Percentiles rank a stretch among this genome's conserved stretches.
These are phyloP conservation scores for Rubia balearica DNA, from an alignment of 305 asterid species.

Conservation along the genomic window DNA sequence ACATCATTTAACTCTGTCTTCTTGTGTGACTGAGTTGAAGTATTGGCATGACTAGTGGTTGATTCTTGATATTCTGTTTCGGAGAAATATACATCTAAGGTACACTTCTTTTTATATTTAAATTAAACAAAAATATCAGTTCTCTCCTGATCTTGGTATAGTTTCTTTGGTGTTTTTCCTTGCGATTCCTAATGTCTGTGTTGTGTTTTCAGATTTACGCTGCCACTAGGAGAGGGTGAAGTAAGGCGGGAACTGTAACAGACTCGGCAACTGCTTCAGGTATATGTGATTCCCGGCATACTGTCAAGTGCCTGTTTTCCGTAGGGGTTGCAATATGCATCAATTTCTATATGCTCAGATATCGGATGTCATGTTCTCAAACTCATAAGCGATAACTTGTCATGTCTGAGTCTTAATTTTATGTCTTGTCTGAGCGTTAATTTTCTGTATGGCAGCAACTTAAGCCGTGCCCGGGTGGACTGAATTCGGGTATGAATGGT, in stretches of 20 bases:
- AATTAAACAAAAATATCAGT: background rate
- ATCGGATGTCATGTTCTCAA: too few relatives aligned
- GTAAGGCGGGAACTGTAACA: background rate
- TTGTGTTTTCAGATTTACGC: background rate
- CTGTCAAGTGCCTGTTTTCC: too few relatives aligned
- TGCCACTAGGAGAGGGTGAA: background rate
- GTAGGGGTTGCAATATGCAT: too few relatives aligned
- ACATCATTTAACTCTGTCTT: constrained; percentile 34
- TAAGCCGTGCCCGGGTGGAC: too few relatives aligned
- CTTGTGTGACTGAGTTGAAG: constrained; percentile 66
- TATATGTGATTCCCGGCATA: background rate
- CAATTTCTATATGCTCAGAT: too few relatives aligned
- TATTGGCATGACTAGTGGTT: constrained; percentile 42
- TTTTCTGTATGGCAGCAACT: too few relatives aligned
- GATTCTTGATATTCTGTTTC: background rate
- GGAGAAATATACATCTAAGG: background rate
- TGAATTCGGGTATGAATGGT: too few relatives aligned
- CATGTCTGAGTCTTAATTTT: too few relatives aligned
- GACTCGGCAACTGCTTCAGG: constrained; percentile 3
- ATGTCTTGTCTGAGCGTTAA: too few relatives aligned
- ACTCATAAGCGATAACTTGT: too few relatives aligned
- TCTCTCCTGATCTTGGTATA: background rate
- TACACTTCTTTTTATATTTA: background rate
- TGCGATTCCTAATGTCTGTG: background rate
- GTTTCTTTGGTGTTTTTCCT: background rate